These are phyloP conservation scores for Mycena leptocephala DNA, from an alignment of 768 basidiomycete genomes.

Conservation along the genomic window DNA sequence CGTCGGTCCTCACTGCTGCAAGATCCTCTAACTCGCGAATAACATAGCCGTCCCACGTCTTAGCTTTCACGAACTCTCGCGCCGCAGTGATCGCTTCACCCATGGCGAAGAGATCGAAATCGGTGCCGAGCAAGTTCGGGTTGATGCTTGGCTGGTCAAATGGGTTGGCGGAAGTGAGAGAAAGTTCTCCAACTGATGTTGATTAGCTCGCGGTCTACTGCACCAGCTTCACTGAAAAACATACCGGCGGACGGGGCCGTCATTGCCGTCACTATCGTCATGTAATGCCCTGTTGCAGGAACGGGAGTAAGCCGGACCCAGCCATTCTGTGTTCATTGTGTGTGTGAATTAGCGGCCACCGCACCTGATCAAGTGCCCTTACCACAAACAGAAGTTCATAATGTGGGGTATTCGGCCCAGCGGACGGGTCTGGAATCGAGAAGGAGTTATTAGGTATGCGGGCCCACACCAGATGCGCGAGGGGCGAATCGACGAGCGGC, in stretches of 20 bases:
- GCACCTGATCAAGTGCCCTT: not conserved
- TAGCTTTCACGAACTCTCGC: conserved; percentile 32
- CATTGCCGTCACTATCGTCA: conserved; percentile 28
- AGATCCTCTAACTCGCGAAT: conserved; percentile 31
- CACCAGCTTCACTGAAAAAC: not conserved
- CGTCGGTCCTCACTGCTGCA: conserved; percentile 37
- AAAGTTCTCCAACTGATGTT: conserved; percentile 41
- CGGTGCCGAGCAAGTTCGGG: conserved; percentile 54
- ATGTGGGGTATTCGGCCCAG: conserved; percentile 40
- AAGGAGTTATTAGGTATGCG: conserved; percentile 9
- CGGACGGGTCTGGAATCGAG: conserved; percentile 37
- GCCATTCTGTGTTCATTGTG: conserved; percentile 23
- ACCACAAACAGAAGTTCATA: conserved; percentile 39
- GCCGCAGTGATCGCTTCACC: conserved; percentile 36
- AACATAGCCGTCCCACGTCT: conserved; percentile 42
- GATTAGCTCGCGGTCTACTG: not conserved
- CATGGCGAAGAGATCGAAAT: conserved; percentile 42
- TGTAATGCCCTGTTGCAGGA: conserved; percentile 26
- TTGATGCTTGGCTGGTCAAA: conserved; percentile 63
- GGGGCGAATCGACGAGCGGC: conserved; percentile 23
- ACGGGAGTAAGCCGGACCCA: conserved; percentile 6
- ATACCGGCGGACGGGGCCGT: conserved; percentile 37
- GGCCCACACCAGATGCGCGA: conserved; percentile 26
- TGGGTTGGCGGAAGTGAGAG: conserved; percentile 56
- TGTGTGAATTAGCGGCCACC: not conserved